phyloP scores from a whole-genome alignment of 176 grass and related monocot species.

The Rhynchospora tenuis region DNA sequence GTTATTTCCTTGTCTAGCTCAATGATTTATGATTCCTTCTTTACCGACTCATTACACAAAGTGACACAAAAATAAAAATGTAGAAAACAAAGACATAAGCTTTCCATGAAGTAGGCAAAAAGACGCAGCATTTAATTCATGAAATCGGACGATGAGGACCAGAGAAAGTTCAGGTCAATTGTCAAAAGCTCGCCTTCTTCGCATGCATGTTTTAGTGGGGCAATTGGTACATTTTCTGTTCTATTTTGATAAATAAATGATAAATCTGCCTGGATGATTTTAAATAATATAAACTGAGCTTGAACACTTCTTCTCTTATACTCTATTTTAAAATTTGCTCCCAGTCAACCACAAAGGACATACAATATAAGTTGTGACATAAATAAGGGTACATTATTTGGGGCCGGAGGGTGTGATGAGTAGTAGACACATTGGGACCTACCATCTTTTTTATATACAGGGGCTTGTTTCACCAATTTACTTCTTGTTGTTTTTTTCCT shows the following conservation, averaged over 20 bases:
- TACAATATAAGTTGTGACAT: background rate
- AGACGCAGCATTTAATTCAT: background rate
- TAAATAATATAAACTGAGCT: background rate
- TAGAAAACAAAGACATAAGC: background rate
- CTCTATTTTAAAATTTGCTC: background rate
- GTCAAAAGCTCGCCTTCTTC: background rate
- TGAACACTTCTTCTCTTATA: background rate
- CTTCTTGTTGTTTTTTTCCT: background rate
- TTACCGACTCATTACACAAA: background rate
- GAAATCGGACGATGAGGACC: background rate
- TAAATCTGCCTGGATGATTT: background rate
- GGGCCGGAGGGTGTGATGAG: background rate
- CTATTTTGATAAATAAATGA: background rate
- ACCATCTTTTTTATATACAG: background rate
- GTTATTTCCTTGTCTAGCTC: background rate
- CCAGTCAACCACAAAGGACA: background rate
- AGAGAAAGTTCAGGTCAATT: background rate
- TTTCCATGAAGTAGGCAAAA: slow-evolving; percentile 3
- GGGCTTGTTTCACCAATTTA: background rate
- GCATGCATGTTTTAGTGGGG: slow-evolving; percentile 1
- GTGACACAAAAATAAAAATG: background rate
- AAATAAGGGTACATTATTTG: background rate
- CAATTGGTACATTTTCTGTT: background rate
- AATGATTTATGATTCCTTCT: background rate
- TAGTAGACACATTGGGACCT: background rate